Conservation (phyloP, 2,329 filamentous ascomycete species). For the Colletotrichum sublineola region DNA sequence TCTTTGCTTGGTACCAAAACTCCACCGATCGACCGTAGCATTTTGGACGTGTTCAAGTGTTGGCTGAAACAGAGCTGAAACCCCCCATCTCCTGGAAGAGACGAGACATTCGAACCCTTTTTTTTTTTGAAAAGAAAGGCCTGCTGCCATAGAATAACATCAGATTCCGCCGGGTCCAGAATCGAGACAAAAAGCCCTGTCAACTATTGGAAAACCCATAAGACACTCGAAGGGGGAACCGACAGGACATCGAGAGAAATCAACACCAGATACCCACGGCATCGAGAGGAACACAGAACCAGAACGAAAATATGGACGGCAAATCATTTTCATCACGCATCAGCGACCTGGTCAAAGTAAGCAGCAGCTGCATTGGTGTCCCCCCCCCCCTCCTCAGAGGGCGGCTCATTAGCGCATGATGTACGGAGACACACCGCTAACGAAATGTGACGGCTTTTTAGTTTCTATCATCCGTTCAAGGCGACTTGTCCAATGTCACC, state of each 20-base stretch:
- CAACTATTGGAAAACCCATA: too few species aligned
- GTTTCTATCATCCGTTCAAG: conserved; percentile 53
- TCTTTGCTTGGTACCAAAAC: not conserved
- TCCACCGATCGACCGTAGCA: conserved; percentile 26
- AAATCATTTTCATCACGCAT: conserved; percentile 42
- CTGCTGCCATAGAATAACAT: not conserved
- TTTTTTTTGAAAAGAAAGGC: not conserved
- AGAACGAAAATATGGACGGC: conserved; percentile 31
- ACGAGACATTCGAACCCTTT: conserved; percentile 8
- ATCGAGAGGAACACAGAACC: not conserved
- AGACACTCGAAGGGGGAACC: conserved; percentile 2
- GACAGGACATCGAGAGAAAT: too few species aligned
- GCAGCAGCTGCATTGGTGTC: not conserved
- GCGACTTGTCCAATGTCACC: conserved; percentile 65
- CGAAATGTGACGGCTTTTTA: not conserved
- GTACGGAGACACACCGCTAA: conserved; percentile 12
- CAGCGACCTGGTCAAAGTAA: conserved; percentile 41
- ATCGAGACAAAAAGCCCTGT: not conserved
- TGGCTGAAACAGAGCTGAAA: conserved; percentile 41
- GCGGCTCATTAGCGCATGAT: not conserved
- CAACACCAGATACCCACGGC: conserved; percentile 1
- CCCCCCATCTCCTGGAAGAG: conserved; percentile 19
- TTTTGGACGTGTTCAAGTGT: conserved; percentile 19
- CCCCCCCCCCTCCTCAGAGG: not conserved
- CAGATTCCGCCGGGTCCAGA: not conserved